These are phyloP conservation scores for Candida rishiriensis DNA, from an alignment of 805 yeast species.

Conservation along the genomic window DNA sequence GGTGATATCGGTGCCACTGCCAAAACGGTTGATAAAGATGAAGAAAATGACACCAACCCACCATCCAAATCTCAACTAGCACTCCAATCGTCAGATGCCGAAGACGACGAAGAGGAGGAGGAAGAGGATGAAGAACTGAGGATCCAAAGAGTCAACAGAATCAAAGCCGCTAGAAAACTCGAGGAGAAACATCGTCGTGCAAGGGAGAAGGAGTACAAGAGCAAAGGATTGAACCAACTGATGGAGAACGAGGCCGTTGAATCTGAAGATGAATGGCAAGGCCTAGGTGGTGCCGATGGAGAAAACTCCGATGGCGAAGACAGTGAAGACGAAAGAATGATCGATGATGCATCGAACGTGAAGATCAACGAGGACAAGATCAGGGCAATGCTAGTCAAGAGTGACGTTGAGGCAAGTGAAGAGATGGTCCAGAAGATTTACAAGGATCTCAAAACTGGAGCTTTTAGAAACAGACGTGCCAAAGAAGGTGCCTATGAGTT, in stretches of 20 bases:
- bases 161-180: constrained; percentile 21
- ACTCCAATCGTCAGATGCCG: neutral
- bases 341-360: constrained; percentile 62
- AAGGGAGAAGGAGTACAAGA: constrained; percentile 49
- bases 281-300: constrained; percentile 71
- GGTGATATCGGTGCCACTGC: constrained; percentile 29
- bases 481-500: constrained; percentile 49
- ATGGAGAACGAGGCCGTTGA: constrained; percentile 84
- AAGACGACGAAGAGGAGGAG: constrained; percentile 18
- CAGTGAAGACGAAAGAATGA: constrained; percentile 74
- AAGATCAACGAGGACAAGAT: constrained; percentile 56
- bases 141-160: constrained; percentile 19
- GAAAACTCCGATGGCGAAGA: constrained; percentile 55
- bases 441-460: constrained; percentile 70
- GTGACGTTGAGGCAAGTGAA: constrained; percentile 58
- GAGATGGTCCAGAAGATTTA: constrained; percentile 60
- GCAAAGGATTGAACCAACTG: constrained; percentile 52
- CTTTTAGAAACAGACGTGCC: constrained; percentile 54
- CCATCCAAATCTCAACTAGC: neutral
- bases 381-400: constrained; percentile 52
- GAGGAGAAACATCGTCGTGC: constrained; percentile 22
- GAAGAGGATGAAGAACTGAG: constrained; percentile 38
- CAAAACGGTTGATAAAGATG: constrained; percentile 15
- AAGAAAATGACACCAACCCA: neutral
- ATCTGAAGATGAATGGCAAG: constrained; percentile 86